Conservation (phyloP, 176 grass and related monocot genomes). For the Hsuehochloa calcarea region DNA sequence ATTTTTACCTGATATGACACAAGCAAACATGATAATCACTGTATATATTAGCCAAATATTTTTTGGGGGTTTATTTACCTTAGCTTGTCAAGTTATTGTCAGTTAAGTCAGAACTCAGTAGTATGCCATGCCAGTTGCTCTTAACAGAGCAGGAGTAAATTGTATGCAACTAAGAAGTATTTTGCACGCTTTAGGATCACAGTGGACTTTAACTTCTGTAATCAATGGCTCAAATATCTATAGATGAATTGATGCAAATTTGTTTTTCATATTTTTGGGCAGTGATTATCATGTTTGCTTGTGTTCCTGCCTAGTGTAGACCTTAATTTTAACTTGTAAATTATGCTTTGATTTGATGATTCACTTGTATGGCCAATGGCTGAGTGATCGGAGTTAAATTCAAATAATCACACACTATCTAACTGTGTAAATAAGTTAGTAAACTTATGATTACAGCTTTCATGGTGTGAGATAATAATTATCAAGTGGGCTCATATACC, state of each 20-base stretch:
- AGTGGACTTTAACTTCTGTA: not conserved
- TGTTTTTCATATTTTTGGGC: not conserved
- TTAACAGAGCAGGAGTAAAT: not conserved
- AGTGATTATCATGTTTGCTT: not conserved
- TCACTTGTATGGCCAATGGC: not conserved
- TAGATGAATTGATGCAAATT: not conserved
- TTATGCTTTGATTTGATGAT: slow-evolving; percentile 1
- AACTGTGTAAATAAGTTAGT: not conserved
- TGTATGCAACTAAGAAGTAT: not conserved
- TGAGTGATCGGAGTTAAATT: slow-evolving; percentile 7
- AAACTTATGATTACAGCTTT: not conserved
- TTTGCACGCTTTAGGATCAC: not conserved
- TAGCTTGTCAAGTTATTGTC: not conserved
- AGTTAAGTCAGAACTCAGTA: not conserved
- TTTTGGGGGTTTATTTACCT: not conserved
- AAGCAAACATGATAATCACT: no score
- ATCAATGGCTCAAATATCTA: not conserved
- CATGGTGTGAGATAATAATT: not conserved
- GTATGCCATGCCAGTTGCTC: not conserved
- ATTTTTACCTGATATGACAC: no score
- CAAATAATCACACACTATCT: not conserved
- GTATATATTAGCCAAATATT: not conserved
- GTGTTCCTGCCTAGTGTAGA: not conserved
- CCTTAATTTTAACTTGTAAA: not conserved
- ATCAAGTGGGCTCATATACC: not conserved